Conservation (phyloP, 2,329 filamentous ascomycete species). For the Zymoseptoria pseudotritici region DNA sequence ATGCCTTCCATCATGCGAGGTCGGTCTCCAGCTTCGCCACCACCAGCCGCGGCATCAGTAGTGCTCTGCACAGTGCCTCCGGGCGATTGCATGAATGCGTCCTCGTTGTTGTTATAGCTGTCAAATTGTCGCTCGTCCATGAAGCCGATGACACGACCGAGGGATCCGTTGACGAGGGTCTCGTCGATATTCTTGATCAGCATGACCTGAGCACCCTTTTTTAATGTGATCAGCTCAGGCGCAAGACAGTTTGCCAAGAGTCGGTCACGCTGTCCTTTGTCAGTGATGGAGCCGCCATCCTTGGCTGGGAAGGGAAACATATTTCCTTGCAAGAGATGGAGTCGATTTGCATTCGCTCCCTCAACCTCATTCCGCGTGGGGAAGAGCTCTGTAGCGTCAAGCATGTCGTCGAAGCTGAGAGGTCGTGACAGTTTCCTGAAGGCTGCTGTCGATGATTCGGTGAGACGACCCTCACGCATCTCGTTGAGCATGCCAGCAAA, state of each 20-base stretch:
- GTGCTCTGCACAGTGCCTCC: slow-evolving; percentile 27
- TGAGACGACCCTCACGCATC: slow-evolving; percentile 83
- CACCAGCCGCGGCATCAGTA: slow-evolving; percentile 19
- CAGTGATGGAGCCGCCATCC: slow-evolving; percentile 63
- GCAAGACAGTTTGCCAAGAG: slow-evolving; percentile 89
- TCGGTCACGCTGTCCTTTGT: slow-evolving; percentile 63
- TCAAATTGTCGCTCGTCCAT: slow-evolving; percentile 55
- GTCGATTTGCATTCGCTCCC: slow-evolving; percentile 67
- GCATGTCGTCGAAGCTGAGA: slow-evolving; percentile 62
- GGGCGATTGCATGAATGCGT: slow-evolving; percentile 15
- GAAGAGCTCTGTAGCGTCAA: slow-evolving; percentile 86
- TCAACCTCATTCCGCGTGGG: slow-evolving; percentile 89
- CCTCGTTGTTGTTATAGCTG: slow-evolving; percentile 26
- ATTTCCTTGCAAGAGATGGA: slow-evolving; percentile 64
- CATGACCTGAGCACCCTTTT: slow-evolving; percentile 95
- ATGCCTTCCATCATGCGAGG: slow-evolving; percentile 49
- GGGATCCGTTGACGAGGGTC: slow-evolving; percentile 82
- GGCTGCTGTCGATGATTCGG: slow-evolving; percentile 62
- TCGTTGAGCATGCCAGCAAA: slow-evolving; percentile 97
- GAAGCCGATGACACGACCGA: slow-evolving; percentile 78
- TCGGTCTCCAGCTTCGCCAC: slow-evolving; percentile 12
- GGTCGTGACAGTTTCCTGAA: slow-evolving; percentile 69
- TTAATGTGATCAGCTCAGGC: slow-evolving; percentile 69
- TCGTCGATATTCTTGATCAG: slow-evolving; percentile 99
- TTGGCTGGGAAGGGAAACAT: slow-evolving; percentile 60